A percentile compares a stretch with the other conserved stretches of the same genome.
phyloP scores from a whole-genome alignment of 441 rosid genomes.

The Geranium incanum region DNA sequence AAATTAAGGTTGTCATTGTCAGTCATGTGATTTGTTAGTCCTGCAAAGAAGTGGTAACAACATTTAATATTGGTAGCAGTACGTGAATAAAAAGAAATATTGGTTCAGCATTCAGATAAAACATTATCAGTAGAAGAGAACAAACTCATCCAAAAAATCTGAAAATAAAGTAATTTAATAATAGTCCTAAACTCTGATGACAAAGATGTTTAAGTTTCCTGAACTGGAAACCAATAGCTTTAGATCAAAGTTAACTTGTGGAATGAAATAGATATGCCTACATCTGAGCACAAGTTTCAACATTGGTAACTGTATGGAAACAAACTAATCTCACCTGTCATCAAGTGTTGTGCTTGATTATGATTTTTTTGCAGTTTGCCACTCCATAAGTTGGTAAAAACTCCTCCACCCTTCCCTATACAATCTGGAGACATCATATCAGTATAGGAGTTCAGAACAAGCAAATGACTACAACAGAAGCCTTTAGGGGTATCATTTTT shows the following conservation, averaged over 20 bases:
- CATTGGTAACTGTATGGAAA: neutral
- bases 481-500: neutral
- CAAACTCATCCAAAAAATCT: constrained; percentile 1
- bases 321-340: constrained; percentile 29
- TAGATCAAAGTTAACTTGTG: neutral
- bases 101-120: neutral
- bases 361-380: constrained; percentile 26
- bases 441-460: neutral
- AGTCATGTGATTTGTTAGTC: constrained; percentile 29
- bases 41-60: constrained; percentile 27
- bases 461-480: neutral
- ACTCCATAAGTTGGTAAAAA: constrained; percentile 28
- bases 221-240: constrained; percentile 2
- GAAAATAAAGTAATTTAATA: neutral
- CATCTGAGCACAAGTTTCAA: neutral
- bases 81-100: neutral
- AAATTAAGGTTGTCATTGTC: constrained; percentile 32
- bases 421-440: constrained; percentile 18
- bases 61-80: neutral
- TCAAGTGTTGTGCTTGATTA: constrained; percentile 25
- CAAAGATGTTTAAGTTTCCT: neutral
- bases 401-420: constrained; percentile 26
- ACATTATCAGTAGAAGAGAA: neutral
- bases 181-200: neutral
- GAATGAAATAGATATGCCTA: neutral